These are phyloP conservation scores for Termitomyces sp. DNA, from an alignment of 768 basidiomycete species.

Conservation along the genomic window DNA sequence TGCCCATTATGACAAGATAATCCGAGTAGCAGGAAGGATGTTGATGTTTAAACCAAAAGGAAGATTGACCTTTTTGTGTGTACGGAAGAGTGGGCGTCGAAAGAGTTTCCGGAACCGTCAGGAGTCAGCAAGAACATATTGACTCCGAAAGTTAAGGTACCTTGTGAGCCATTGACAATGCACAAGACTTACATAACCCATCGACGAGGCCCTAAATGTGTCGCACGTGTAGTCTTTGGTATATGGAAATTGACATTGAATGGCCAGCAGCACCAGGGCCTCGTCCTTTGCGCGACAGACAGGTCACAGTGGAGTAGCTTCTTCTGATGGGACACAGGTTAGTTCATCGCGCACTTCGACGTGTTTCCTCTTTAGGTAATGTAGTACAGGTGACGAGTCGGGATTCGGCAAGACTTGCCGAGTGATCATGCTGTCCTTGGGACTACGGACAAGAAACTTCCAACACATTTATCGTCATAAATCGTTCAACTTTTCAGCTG, in stretches of 20 bases:
- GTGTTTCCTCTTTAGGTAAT: too few relatives aligned
- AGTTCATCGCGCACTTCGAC: too few relatives aligned
- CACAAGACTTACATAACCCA: neutral
- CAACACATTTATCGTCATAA: neutral
- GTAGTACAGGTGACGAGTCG: neutral
- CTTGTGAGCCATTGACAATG: neutral
- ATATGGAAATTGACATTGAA: too few relatives aligned
- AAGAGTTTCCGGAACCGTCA: neutral
- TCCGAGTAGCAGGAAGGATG: neutral
- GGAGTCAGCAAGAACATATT: neutral
- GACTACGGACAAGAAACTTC: neutral
- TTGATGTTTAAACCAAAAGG: neutral
- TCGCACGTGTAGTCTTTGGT: too few relatives aligned
- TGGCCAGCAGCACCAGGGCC: too few relatives aligned
- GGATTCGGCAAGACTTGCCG: neutral
- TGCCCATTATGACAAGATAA: neutral
- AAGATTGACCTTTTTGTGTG: neutral
- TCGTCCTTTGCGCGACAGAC: too few relatives aligned
- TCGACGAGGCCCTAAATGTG: too few relatives aligned
- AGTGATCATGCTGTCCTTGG: neutral
- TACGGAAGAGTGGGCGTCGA: neutral
- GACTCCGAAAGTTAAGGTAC: neutral
- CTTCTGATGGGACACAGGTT: too few relatives aligned
- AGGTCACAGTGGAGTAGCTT: too few relatives aligned
- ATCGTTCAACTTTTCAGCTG: too few relatives aligned